Evolutionary conservation across 148 eudicot species (phyloP).

Genomic region (Rhododendron griersonianum): DNA sequence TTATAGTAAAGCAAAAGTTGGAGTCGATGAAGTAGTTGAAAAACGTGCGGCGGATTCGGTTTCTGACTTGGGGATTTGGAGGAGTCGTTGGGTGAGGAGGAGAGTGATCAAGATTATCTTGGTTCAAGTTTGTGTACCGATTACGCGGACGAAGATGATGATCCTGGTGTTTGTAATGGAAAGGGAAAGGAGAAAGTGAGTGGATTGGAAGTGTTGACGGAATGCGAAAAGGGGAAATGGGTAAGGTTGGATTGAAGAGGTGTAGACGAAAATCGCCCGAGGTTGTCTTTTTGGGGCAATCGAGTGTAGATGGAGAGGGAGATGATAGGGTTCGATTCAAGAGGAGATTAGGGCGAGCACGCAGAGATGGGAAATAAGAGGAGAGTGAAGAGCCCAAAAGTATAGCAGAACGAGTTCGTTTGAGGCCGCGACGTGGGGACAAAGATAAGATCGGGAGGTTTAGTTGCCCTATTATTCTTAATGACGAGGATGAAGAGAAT

Average conservation of each 20-base stretch:
- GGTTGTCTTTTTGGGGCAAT: neutral
- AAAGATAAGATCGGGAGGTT: slow-evolving; percentile 2
- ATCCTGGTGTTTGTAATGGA: no score
- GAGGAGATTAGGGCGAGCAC: neutral
- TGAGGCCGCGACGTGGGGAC: neutral
- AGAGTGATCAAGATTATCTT: no score
- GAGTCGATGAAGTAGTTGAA: no score
- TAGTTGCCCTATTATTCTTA: neutral
- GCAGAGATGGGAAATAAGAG: neutral
- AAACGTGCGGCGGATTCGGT: no score
- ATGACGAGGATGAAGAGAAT: neutral
- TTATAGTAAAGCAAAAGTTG: no score
- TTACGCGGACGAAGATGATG: no score
- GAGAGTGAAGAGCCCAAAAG: neutral
- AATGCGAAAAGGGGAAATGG: neutral
- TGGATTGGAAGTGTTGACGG: no score
- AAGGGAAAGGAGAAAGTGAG: no score
- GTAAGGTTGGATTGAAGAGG: neutral
- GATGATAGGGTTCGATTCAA: neutral
- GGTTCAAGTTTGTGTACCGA: no score
- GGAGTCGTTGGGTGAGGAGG: no score
- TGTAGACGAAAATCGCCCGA: neutral
- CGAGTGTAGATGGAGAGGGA: neutral
- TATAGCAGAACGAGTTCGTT: slow-evolving; percentile 9
- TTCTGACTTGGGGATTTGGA: no score